Conservation (phyloP, 257 asterid species). For the Fraxinus americana region DNA sequence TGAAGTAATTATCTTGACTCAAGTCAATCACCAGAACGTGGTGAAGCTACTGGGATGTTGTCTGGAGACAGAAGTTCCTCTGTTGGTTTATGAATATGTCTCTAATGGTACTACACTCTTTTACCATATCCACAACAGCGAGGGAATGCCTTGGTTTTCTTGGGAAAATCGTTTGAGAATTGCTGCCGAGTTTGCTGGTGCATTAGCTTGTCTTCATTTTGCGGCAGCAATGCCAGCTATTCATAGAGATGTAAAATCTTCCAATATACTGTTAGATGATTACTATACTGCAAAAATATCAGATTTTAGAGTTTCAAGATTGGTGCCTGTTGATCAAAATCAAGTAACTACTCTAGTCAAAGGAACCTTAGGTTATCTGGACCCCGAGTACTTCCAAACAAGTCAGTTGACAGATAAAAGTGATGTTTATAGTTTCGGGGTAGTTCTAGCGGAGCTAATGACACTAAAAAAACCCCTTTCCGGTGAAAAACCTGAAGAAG, state of each 20-base stretch:
- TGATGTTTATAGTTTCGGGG: slow-evolving; percentile 81
- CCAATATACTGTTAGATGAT: slow-evolving; percentile 66
- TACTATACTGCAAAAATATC: slow-evolving; percentile 58
- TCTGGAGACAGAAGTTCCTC: slow-evolving; percentile 68
- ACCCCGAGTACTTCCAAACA: slow-evolving; percentile 70
- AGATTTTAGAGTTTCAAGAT: slow-evolving; percentile 80
- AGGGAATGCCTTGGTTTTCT: slow-evolving; percentile 45
- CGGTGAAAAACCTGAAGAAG: slow-evolving; percentile 16
- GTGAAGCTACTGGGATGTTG: slow-evolving; percentile 80
- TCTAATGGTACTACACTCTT: slow-evolving; percentile 64
- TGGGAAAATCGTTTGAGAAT: slow-evolving; percentile 71
- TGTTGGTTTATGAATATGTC: slow-evolving; percentile 66
- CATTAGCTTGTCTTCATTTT: slow-evolving; percentile 73
- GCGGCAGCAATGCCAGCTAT: slow-evolving; percentile 65
- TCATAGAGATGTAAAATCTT: slow-evolving; percentile 75
- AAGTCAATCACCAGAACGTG: slow-evolving; percentile 67
- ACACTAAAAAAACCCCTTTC: slow-evolving; percentile 58
- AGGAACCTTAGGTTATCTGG: slow-evolving; percentile 77
- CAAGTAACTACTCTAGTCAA: slow-evolving; percentile 72
- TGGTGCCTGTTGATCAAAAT: slow-evolving; percentile 57
- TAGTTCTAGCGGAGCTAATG: slow-evolving; percentile 66
- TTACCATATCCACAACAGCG: slow-evolving; percentile 46
- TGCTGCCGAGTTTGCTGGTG: slow-evolving; percentile 64
- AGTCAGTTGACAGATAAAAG: slow-evolving; percentile 71
- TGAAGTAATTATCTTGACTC: slow-evolving; percentile 73